These are phyloP conservation scores for Wolfiporia cocos DNA, from an alignment of 1,284 basidiomycete genomes.

Conservation along the genomic window DNA sequence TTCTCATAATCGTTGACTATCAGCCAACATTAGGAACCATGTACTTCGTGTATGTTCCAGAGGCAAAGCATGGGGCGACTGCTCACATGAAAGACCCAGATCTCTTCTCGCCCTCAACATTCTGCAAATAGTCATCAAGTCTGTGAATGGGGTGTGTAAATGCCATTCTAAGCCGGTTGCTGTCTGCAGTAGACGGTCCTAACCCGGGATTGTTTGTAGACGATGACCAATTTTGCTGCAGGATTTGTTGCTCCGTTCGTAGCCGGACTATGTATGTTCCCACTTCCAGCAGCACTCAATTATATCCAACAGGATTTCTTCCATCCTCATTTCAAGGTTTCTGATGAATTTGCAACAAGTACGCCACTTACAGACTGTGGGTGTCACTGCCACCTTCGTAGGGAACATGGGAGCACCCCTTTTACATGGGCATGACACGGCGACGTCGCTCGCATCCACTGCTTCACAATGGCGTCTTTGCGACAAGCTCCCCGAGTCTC, in stretches of 20 bases:
- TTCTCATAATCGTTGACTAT: no score
- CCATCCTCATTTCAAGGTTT: conserved; percentile 18
- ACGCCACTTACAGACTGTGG: conserved; percentile 2
- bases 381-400: conserved; percentile 1
- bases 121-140: conserved; percentile 3
- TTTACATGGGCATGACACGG: background rate
- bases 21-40: conserved; percentile 2
- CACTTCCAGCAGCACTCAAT: no score
- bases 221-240: conserved; percentile 2
- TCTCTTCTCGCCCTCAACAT: background rate
- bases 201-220: background rate
- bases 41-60: conserved; percentile 7
- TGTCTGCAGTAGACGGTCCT: no score
- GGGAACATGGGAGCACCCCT: conserved; percentile 4
- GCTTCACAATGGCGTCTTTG: no score
- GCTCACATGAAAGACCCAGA: background rate
- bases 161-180: no score
- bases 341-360: conserved; percentile 16
- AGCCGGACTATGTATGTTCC: no score
- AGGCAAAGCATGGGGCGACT: no score
- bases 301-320: conserved; percentile 4
- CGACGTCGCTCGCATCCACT: no score
- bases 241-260: conserved; percentile 6
- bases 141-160: conserved; percentile 5
- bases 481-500: no score